Evolutionary conservation across 2,329 filamentous ascomycete species (phyloP).

Genomic region (Tolypocladium cylindrosporum): DNA sequence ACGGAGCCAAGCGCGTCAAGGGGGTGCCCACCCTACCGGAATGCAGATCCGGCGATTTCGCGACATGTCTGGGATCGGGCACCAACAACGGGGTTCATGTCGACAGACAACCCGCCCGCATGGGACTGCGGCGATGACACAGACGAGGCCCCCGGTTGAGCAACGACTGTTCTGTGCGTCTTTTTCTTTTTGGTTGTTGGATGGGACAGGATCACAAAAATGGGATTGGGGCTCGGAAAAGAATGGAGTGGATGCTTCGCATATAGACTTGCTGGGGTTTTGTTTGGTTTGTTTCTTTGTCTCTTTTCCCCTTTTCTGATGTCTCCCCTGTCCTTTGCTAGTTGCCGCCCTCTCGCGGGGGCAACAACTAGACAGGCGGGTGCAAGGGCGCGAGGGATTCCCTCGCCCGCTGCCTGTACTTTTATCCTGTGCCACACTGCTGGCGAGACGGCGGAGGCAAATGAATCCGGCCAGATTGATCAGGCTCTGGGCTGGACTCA

Average conservation of each 20-base stretch:
- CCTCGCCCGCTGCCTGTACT: slow-evolving; percentile 5
- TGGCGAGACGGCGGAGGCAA: slow-evolving; percentile 10
- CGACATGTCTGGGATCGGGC: slow-evolving; percentile 20
- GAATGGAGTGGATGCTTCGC: slow-evolving; percentile 5
- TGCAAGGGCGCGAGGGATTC: neutral
- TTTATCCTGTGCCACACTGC: slow-evolving; percentile 15
- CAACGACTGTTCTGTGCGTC: neutral
- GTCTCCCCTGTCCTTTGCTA: neutral
- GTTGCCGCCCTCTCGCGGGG: neutral
- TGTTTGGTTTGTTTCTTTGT: neutral
- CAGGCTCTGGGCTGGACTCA: slow-evolving; percentile 20
- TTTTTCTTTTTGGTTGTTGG: slow-evolving; percentile 5
- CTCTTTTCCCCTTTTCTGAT: neutral
- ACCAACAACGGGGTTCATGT: neutral
- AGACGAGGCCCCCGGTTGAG: slow-evolving; percentile 2
- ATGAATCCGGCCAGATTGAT: slow-evolving; percentile 10
- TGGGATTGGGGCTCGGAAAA: slow-evolving; percentile 2
- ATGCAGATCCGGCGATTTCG: slow-evolving; percentile 17
- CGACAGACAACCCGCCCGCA: slow-evolving; percentile 2
- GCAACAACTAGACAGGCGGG: neutral
- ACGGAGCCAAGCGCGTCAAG: neutral
- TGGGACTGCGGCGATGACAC: neutral
- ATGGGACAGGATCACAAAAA: slow-evolving; percentile 7
- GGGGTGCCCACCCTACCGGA: slow-evolving; percentile 9
- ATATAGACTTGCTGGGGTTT: slow-evolving; percentile 4